Base-by-base conservation (phyloP, 305 asterid species). In the Withania somnifera region DNA sequence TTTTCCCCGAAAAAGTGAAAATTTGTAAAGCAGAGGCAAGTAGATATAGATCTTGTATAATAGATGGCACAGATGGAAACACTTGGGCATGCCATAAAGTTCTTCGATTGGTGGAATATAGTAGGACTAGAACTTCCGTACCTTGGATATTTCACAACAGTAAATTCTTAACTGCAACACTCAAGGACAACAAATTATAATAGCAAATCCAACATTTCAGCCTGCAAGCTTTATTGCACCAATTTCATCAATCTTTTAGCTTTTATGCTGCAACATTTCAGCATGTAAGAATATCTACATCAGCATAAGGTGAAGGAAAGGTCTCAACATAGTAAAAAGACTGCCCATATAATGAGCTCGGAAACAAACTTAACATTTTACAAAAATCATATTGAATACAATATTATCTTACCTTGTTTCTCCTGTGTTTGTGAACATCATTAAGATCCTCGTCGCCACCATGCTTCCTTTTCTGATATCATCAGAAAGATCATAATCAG, bases 241-340 rank as follows among this genome's bases (percentile, higher is more conserved):
- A 90, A 91, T 86, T 86, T 94, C 98, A 63, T 93, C 98, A 76
- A 94, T 90, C 92, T 90, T 95, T 88, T 97, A 90, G 93, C 95
- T 93, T 91, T 91, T 94, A 86, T 93, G 98, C 98, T 94, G 98
- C 92, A 86, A 52, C 71, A 80, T 89, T 86, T 82, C 84, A 91
- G 77, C 53, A 81, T 87, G 81, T 87, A 87, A 80, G 84, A 83
- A 81, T 54, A 81, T 64, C 80, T 79, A 47, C 64, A 69, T 77
- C 52, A 9, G 64, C 32, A 50, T 75, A 50, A 75, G 80, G 61
- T 50, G 80, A 75, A 75, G 45, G 11, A 26, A 28, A 14, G 22
- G 80, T 75, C 28, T 75, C 40, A 50, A 50, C 28, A 50, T 50
- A 75, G 42, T 26, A 45, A 24, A 75, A 75, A 73, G 20, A 15